These are phyloP conservation scores for Cryptococcus sp. DNA, from an alignment of 1,284 basidiomycete genomes.

Conservation along the genomic window DNA sequence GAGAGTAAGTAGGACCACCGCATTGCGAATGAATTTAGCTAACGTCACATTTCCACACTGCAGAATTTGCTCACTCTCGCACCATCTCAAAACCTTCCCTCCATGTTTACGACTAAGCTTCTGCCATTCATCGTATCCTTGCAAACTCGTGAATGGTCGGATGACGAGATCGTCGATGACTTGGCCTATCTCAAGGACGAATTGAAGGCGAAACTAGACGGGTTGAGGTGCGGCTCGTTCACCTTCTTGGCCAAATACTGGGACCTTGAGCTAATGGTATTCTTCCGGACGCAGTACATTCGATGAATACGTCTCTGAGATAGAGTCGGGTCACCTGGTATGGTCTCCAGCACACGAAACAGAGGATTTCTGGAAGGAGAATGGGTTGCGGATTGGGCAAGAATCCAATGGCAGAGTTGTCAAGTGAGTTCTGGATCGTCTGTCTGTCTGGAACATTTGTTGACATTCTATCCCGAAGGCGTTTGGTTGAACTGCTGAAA, in stretches of 20 bases:
- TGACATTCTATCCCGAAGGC: constrained; percentile 54
- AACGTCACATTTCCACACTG: background rate
- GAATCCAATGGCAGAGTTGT: constrained; percentile 77
- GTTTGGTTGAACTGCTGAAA: constrained; percentile 69
- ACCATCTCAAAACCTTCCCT: constrained; percentile 72
- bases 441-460: background rate
- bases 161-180: constrained; percentile 92
- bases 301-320: constrained; percentile 92
- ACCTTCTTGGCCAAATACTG: background rate
- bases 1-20: constrained; percentile 58
- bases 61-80: constrained; percentile 75
- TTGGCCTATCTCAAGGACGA: constrained; percentile 81
- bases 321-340: constrained; percentile 83
- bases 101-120: constrained; percentile 86
- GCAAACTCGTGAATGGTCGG: constrained; percentile 83
- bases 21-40: constrained; percentile 3
- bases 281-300: constrained; percentile 67
- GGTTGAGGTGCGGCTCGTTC: constrained; percentile 68
- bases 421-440: constrained; percentile 60
- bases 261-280: constrained; percentile 1
- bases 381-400: constrained; percentile 82
- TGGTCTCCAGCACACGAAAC: constrained; percentile 96
- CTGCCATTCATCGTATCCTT: constrained; percentile 86
- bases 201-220: constrained; percentile 77
- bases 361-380: constrained; percentile 97